Evolutionary conservation across 257 asterid genomes (phyloP).

Genomic region (Cinchona pubescens): DNA sequence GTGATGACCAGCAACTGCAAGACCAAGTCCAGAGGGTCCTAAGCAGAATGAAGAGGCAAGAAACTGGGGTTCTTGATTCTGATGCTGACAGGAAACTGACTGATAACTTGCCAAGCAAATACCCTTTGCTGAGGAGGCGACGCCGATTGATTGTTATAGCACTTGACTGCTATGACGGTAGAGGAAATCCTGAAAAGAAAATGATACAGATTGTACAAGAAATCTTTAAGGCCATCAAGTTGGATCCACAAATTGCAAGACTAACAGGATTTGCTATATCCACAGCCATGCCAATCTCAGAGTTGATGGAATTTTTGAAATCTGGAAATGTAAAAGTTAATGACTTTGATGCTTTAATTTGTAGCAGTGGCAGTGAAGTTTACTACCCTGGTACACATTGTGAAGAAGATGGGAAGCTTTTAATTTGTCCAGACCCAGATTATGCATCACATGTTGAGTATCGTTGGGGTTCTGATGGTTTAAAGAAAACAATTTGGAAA

Average conservation of each 20-base stretch:
- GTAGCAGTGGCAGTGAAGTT: constrained; percentile 82
- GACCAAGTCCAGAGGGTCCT: constrained; percentile 67
- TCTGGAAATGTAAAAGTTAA: constrained; percentile 46
- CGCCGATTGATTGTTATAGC: constrained; percentile 65
- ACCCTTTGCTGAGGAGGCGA: constrained; percentile 63
- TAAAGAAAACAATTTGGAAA: constrained; percentile 78
- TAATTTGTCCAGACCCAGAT: constrained; percentile 58
- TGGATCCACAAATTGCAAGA: constrained; percentile 49
- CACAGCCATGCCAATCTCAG: constrained; percentile 69
- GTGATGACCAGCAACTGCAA: constrained; percentile 42
- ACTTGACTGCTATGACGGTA: constrained; percentile 61
- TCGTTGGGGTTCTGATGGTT: constrained; percentile 84
- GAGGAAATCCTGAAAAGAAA: constrained; percentile 59
- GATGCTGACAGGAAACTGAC: constrained; percentile 34
- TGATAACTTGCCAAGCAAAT: constrained; percentile 49
- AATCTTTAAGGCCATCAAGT: constrained; percentile 51
- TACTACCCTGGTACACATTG: constrained; percentile 57
- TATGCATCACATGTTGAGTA: constrained; percentile 74
- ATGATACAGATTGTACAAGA: constrained; percentile 51
- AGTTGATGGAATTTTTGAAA: constrained; percentile 48
- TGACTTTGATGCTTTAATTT: constrained; percentile 74
- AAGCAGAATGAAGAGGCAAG: constrained; percentile 60
- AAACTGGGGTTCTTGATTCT: constrained; percentile 29
- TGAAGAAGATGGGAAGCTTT: constrained; percentile 54
- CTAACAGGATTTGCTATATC: constrained; percentile 61